These are phyloP conservation scores for Verticillium isaacii DNA, from an alignment of 2,329 filamentous ascomycete genomes.

Conservation along the genomic window DNA sequence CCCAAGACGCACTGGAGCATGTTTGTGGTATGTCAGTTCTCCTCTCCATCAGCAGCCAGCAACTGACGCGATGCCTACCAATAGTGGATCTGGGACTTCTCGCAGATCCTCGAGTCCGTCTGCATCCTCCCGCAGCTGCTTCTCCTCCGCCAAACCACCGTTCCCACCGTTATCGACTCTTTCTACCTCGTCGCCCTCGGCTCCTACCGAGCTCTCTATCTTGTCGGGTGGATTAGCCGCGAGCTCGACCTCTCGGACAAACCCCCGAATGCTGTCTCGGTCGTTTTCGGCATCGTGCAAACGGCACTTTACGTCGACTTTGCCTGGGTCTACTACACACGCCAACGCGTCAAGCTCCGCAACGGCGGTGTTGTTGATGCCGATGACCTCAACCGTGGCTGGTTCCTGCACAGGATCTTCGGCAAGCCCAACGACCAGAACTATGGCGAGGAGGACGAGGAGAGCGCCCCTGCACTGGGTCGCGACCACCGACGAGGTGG, in stretches of 20 bases:
- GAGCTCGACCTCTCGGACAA: conserved; percentile 53
- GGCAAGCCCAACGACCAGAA: conserved; percentile 51
- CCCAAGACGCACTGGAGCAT: conserved; percentile 39
- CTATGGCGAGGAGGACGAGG: conserved; percentile 56
- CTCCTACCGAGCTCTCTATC: conserved; percentile 82
- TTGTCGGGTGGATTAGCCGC: conserved; percentile 84
- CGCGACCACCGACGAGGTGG: conserved; percentile 20
- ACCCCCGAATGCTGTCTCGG: conserved; percentile 64
- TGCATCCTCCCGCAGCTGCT: conserved; percentile 89
- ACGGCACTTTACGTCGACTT: conserved; percentile 90
- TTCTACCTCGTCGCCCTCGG: conserved; percentile 88
- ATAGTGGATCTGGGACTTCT: conserved; percentile 82
- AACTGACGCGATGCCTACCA: conserved; percentile 9
- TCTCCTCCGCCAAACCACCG: conserved; percentile 87
- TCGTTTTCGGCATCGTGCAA: conserved; percentile 85
- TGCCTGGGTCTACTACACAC: conserved; percentile 92
- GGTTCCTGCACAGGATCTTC: conserved; percentile 75
- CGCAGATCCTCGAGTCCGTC: conserved; percentile 84
- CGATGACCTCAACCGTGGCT: conserved; percentile 81
- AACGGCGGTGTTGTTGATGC: conserved; percentile 84
- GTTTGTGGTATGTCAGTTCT: conserved; percentile 36
- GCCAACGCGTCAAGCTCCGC: conserved; percentile 89
- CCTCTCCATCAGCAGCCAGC: neutral
- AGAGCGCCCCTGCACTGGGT: conserved; percentile 45
- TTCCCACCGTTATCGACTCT: conserved; percentile 94